Percentiles rank a stretch among this genome's conserved stretches.
These are phyloP conservation scores for Tetrahymena thermophila DNA, from an alignment of 73 alveolate species.

Conservation along the genomic window DNA sequence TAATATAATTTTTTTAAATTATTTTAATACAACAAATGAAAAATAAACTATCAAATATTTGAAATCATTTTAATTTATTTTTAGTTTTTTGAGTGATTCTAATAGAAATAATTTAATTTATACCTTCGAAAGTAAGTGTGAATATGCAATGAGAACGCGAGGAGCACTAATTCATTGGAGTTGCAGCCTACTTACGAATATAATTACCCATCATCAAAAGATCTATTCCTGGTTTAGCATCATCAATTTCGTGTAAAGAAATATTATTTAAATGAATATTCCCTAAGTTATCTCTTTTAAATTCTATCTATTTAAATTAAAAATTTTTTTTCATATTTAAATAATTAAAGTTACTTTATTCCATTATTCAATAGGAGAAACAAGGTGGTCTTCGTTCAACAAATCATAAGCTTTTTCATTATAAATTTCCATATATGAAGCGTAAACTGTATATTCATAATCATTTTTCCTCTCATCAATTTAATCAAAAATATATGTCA, in stretches of 20 bases:
- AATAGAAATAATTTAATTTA: not conserved
- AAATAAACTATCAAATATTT: not conserved
- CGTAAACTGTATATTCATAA: slow-evolving; percentile 66
- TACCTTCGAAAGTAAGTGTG: slow-evolving; percentile 82
- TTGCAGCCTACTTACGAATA: slow-evolving; percentile 78
- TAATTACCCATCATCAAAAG: slow-evolving; percentile 90
- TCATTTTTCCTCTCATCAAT: slow-evolving; percentile 57
- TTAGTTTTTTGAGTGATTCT: too few species aligned
- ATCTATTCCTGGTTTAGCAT: slow-evolving; percentile 88
- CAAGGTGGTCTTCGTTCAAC: slow-evolving; percentile 79
- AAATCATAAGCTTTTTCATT: slow-evolving; percentile 94
- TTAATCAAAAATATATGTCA: slow-evolving; percentile 75
- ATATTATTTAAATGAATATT: slow-evolving; percentile 81
- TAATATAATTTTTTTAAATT: not conserved
- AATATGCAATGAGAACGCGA: slow-evolving; percentile 91
- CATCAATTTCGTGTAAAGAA: slow-evolving; percentile 69
- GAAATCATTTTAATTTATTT: too few species aligned
- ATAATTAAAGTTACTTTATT: slow-evolving; percentile 36
- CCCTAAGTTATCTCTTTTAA: slow-evolving; percentile 81
- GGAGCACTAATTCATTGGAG: slow-evolving; percentile 91
- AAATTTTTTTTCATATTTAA: not conserved
- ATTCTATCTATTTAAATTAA: slow-evolving; percentile 34
- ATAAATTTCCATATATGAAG: slow-evolving; percentile 91
- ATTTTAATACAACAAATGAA: not conserved
- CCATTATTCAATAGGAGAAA: slow-evolving; percentile 84